Evolutionary conservation across 129 eudicot genomes (phyloP).

Genomic region (Dittrichia graveolens): DNA sequence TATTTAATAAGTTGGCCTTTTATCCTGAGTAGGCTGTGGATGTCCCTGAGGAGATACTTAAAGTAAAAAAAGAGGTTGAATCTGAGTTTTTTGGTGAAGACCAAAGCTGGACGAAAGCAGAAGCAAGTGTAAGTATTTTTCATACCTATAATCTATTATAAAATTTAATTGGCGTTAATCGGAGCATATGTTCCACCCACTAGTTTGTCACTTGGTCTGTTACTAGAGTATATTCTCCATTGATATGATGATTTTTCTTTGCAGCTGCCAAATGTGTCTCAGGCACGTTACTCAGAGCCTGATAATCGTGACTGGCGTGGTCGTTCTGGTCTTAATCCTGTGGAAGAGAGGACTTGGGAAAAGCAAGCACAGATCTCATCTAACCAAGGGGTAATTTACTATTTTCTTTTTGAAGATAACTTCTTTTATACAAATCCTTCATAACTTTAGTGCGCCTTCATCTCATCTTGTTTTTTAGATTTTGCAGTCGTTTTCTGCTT

Average conservation of each 20-base stretch:
- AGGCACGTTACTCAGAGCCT: conserved; percentile 77
- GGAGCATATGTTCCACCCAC: no score
- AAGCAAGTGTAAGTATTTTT: conserved; percentile 53
- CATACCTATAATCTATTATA: no score
- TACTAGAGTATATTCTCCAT: not conserved
- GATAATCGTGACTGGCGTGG: conserved; percentile 97
- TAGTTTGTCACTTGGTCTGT: no score
- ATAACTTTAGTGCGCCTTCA: no score
- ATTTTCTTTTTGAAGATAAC: not conserved
- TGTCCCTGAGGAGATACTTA: conserved; percentile 68
- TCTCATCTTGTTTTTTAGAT: no score
- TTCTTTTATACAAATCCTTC: no score
- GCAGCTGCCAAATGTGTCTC: conserved; percentile 57
- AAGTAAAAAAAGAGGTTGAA: conserved; percentile 70
- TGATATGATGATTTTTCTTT: not conserved
- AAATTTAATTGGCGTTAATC: no score
- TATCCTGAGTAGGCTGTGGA: conserved; percentile 43
- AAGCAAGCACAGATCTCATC: conserved; percentile 42
- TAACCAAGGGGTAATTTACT: conserved; percentile 57
- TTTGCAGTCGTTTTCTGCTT: no score
- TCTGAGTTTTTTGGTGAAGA: conserved; percentile 78
- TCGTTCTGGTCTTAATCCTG: conserved; percentile 41
- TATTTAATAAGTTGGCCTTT: not conserved
- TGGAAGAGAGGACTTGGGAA: conserved; percentile 92
- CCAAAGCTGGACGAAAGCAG: conserved; percentile 77